phyloP scores from a whole-genome alignment of 768 basidiomycete species.

The Leccinum uliginosum region DNA sequence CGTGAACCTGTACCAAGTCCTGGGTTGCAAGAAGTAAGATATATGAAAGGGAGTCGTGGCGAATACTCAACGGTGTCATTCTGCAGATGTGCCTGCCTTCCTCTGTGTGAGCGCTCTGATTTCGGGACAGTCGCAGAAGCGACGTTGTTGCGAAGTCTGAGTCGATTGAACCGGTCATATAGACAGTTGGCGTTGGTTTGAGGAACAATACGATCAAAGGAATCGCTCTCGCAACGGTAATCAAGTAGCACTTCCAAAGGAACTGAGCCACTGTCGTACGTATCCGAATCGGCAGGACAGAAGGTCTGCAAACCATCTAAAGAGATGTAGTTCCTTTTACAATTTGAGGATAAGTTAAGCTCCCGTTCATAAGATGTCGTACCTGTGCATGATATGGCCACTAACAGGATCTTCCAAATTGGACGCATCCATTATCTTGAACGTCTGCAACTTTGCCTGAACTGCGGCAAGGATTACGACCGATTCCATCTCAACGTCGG shows the following conservation, averaged over 20 bases:
- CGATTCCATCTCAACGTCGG: conserved; percentile 38
- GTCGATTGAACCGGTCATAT: conserved; percentile 93
- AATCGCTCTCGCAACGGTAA: conserved; percentile 70
- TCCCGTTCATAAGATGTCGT: conserved; percentile 7
- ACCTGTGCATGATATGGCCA: conserved; percentile 85
- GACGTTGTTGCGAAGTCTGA: conserved; percentile 72
- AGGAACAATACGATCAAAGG: conserved; percentile 87
- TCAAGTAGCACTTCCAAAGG: conserved; percentile 92
- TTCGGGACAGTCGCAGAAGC: conserved; percentile 48
- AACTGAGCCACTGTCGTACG: conserved; percentile 52
- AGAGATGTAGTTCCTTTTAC: conserved; percentile 65
- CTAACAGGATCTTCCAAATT: conserved; percentile 81
- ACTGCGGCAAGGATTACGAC: conserved; percentile 74
- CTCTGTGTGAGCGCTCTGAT: conserved; percentile 27
- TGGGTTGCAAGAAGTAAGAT: conserved; percentile 28
- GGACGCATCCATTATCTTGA: conserved; percentile 73
- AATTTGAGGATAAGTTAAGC: conserved; percentile 1
- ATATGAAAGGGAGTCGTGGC: background rate
- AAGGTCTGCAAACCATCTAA: conserved; percentile 85
- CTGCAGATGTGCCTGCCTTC: conserved; percentile 45
- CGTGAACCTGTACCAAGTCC: conserved; percentile 79
- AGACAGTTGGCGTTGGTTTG: conserved; percentile 82
- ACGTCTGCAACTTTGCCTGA: conserved; percentile 74
- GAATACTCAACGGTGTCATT: conserved; percentile 54
- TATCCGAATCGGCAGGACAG: conserved; percentile 52